A percentile compares a stretch with the other conserved stretches of the same genome.
Evolutionary conservation across 2,329 filamentous ascomycete genomes (phyloP).

Genomic region (Acrocalymma vagum): DNA sequence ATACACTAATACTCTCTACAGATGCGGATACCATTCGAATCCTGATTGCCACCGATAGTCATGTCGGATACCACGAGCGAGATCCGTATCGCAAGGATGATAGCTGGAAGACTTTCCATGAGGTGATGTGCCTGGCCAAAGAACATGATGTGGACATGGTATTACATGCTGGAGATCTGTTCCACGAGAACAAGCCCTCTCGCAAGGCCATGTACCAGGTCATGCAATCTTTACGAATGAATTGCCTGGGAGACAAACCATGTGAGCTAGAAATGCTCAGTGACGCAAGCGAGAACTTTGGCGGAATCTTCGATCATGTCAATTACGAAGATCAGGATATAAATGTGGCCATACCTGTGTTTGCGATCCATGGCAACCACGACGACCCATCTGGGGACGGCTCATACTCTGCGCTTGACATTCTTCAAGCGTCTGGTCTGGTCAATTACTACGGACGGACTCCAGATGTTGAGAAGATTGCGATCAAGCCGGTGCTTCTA

Average conservation of each 20-base stretch:
- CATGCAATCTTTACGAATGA: conserved; percentile 91
- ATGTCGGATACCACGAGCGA: conserved; percentile 95
- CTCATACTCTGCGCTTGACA: conserved; percentile 87
- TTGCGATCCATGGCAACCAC: conserved; percentile 98
- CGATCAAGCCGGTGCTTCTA: conserved; percentile 87
- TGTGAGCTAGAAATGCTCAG: conserved; percentile 95
- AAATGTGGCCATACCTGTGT: conserved; percentile 95
- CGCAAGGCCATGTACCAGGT: conserved; percentile 97
- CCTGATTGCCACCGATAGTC: conserved; percentile 92
- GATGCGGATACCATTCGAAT: conserved; percentile 89
- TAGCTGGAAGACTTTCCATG: conserved; percentile 95
- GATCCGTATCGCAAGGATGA: conserved; percentile 95
- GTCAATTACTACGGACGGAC: conserved; percentile 96
- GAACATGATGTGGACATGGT: conserved; percentile 97
- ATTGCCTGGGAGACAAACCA: conserved; percentile 93
- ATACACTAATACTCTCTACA: conserved; percentile 30
- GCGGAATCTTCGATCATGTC: conserved; percentile 86
- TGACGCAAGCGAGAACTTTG: conserved; percentile 90
- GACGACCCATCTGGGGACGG: conserved; percentile 98
- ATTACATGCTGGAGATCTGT: conserved; percentile 90
- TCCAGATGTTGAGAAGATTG: conserved; percentile 91
- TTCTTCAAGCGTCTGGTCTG: conserved; percentile 88
- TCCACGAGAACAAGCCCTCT: conserved; percentile 98
- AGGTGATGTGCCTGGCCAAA: conserved; percentile 89
- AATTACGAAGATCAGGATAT: conserved; percentile 99